Base-by-base conservation (phyloP, 2,329 filamentous ascomycete species). In the Sclerotinia minor region DNA sequence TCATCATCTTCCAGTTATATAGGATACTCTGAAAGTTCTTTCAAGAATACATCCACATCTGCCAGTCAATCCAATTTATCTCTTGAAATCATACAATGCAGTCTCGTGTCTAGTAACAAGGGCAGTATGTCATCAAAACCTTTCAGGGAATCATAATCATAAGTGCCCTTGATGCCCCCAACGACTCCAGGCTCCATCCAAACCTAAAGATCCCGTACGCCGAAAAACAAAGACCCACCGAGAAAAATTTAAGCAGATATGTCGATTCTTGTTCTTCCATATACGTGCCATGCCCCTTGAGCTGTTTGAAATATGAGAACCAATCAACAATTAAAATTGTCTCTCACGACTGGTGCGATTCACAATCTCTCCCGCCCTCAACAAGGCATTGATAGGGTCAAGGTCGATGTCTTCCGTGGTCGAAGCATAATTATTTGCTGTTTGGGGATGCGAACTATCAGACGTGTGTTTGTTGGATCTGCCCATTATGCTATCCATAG, bases 361-460 rank as follows among this genome's bases (percentile, higher is more conserved):
- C 50, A 88, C 84, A 69, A 88, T 84, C 72, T 88, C 85, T 44
- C 85, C 85, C 13, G 86, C 86, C 69, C 80, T 81, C 1, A 88
- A 75, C 15, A 89, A 77, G 8, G 86, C 86, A 69, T 81, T 86
- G 78, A 89, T 85, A 2, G 86, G 85, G 69, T 88, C 85, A 26
- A 87, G 76, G 4, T 77, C 71, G 5, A 78, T 77, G 2, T 72
- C 75, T 21, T 78, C 77, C 21, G 73, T 61, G 5, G 71, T 68
- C 59, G 7, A 72, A 68, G 35, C 60, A 75, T 71, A 73, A 71
- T 19, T 69, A 19, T 73, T 71, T 45, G 69, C 64, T 15, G 67
- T 67, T 69, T 68, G 72, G 55, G 50, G 58, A 57, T 72, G 72
- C 49, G 44, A 68, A 45, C 45, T 47, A 50, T 71, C 74, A 38